Evolutionary conservation across 352 stramenopile species (phyloP).

Genomic region (Phytophthora chlamydospora): DNA sequence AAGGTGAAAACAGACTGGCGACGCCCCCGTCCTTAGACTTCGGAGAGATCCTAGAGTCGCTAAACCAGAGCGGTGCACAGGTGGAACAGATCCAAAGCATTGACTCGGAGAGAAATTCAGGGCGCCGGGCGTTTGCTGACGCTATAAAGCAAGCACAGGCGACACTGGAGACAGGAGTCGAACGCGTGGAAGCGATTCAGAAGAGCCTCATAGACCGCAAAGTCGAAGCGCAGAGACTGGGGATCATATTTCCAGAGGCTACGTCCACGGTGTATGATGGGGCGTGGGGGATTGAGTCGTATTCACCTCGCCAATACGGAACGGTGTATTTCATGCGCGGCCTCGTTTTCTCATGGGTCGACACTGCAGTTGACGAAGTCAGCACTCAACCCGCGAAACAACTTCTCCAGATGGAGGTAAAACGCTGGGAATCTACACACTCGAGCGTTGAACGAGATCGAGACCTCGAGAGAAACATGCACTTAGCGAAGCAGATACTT

Average conservation of each 20-base stretch:
- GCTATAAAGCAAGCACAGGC: constrained; percentile 37
- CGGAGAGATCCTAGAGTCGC: constrained; percentile 40
- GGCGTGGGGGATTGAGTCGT: constrained; percentile 48
- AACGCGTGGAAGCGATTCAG: constrained; percentile 35
- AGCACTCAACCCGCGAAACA: constrained; percentile 29
- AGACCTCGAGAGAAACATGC: constrained; percentile 7
- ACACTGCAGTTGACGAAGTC: constrained; percentile 29
- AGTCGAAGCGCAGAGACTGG: constrained; percentile 33
- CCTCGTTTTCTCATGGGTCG: constrained; percentile 53
- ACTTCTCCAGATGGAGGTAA: constrained; percentile 38
- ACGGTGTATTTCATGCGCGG: constrained; percentile 47
- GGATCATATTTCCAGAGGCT: background rate
- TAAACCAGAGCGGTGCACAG: constrained; percentile 43
- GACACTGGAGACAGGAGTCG: constrained; percentile 25
- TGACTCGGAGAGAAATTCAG: constrained; percentile 33
- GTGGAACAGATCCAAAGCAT: constrained; percentile 35
- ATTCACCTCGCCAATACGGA: constrained; percentile 35
- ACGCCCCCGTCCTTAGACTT: constrained; percentile 38
- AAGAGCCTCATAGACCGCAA: constrained; percentile 33
- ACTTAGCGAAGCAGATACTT: constrained; percentile 19
- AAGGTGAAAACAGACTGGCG: background rate
- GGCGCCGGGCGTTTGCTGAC: constrained; percentile 26
- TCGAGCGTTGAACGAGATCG: constrained; percentile 27
- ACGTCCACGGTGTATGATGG: constrained; percentile 35
- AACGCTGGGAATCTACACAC: constrained; percentile 32